A percentile compares a stretch with the other conserved stretches of the same genome.
Conservation (phyloP, 805 yeast genomes). For the Ogataea neopini region DNA sequence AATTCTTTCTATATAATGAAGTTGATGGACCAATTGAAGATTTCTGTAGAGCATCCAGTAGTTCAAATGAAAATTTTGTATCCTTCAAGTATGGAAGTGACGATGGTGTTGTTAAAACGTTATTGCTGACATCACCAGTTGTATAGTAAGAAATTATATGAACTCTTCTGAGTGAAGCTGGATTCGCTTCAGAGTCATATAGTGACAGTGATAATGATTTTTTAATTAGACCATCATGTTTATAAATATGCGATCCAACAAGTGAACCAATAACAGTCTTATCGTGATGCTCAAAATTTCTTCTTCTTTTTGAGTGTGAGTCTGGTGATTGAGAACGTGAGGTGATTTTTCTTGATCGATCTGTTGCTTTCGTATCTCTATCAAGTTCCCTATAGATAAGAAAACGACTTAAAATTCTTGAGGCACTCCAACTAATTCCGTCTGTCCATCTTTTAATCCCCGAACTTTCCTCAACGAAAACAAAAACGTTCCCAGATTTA, state of each 20-base stretch:
- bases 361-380: slow-evolving; percentile 36
- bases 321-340: background rate
- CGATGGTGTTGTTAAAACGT: slow-evolving; percentile 58
- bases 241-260: slow-evolving; percentile 62
- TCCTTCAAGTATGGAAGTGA: slow-evolving; percentile 51
- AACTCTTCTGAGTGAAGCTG: slow-evolving; percentile 36
- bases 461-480: slow-evolving; percentile 77
- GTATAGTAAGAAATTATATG: slow-evolving; percentile 81
- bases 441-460: slow-evolving; percentile 96
- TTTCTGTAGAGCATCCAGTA: slow-evolving; percentile 59
- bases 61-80: slow-evolving; percentile 44
- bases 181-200: slow-evolving; percentile 25
- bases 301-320: slow-evolving; percentile 7
- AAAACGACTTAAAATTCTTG: slow-evolving; percentile 83
- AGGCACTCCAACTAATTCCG: slow-evolving; percentile 93
- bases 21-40: slow-evolving; percentile 53
- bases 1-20: slow-evolving; percentile 16
- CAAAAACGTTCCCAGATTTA: slow-evolving; percentile 76
- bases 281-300: background rate
- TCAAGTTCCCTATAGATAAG: slow-evolving; percentile 76
- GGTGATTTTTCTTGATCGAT: background rate
- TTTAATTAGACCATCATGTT: slow-evolving; percentile 74
- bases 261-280: slow-evolving; percentile 53
- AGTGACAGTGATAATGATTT: slow-evolving; percentile 76
- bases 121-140: slow-evolving; percentile 68